A percentile compares a stretch with the other conserved stretches of the same genome.
Conservation (phyloP, 371 early-diverging fungal species). For the Lichtheimia ornata region DNA sequence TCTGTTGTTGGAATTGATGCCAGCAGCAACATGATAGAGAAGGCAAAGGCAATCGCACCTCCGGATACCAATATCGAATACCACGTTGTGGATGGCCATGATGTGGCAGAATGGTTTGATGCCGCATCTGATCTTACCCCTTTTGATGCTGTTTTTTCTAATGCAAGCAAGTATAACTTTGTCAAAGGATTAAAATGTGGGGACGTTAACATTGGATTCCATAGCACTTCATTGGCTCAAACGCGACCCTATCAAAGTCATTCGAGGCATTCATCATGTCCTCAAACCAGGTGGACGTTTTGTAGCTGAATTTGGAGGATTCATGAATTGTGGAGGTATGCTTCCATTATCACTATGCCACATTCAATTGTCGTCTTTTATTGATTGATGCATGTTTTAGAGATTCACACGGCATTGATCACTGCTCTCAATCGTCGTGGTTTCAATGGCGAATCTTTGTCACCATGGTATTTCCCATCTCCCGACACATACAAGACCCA, state of each 20-base stretch:
- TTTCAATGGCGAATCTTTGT: conserved; percentile 45
- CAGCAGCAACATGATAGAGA: conserved; percentile 61
- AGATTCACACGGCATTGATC: conserved; percentile 58
- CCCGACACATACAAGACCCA: conserved; percentile 47
- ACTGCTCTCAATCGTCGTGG: conserved; percentile 60
- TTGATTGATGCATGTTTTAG: conserved; percentile 13
- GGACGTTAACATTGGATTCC: conserved; percentile 5
- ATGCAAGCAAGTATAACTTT: conserved; percentile 42
- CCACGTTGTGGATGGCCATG: conserved; percentile 59
- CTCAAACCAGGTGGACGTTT: conserved; percentile 63
- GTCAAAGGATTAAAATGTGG: no score
- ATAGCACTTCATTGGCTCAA: conserved; percentile 77
- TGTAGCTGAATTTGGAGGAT: conserved; percentile 68
- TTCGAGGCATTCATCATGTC: conserved; percentile 54
- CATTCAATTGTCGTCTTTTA: no score
- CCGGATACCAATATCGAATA: conserved; percentile 27
- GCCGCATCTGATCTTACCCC: conserved; percentile 18
- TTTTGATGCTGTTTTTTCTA: conserved; percentile 68
- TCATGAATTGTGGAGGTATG: conserved; percentile 50
- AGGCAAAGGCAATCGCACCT: conserved; percentile 35
- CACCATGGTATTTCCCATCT: conserved; percentile 76
- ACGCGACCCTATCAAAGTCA: conserved; percentile 57
- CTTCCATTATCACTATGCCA: background rate
- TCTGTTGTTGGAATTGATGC: conserved; percentile 66
- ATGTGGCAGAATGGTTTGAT: conserved; percentile 46